Evolutionary conservation across 163 green algal genomes (phyloP).

Genomic region (Chlamydomonas reinhardtii): DNA sequence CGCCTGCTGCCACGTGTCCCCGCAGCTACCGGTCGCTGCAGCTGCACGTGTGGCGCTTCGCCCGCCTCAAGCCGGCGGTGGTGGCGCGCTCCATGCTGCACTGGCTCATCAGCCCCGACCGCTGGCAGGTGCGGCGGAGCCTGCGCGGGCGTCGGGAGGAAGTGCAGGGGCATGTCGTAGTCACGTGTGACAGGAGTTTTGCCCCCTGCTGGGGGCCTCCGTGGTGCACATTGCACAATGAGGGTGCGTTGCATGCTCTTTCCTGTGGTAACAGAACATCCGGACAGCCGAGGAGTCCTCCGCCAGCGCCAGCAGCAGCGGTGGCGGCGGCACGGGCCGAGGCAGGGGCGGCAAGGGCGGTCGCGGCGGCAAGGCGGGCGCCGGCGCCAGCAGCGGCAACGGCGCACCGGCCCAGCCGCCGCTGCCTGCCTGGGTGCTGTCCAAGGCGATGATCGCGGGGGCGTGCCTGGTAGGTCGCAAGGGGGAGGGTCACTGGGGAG

Average conservation of each 20-base stretch:
- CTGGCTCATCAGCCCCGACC: conserved; percentile 47
- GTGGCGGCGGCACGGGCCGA: background rate
- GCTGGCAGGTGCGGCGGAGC: conserved; percentile 39
- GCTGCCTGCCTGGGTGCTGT: conserved; percentile 1
- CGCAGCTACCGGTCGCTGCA: conserved; percentile 44
- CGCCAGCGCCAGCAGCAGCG: background rate
- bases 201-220: too few relatives aligned
- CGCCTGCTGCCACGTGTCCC: background rate
- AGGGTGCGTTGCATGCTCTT: too few relatives aligned
- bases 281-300: too few relatives aligned
- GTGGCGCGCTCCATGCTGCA: conserved; percentile 73
- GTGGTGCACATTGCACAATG: too few relatives aligned
- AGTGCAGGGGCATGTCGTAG: too few relatives aligned
- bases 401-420: background rate
- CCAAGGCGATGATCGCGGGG: conserved; percentile 44
- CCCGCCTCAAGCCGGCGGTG: conserved; percentile 20
- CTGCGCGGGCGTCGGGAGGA: too few relatives aligned
- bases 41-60: conserved; percentile 39
- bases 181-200: too few relatives aligned
- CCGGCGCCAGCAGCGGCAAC: background rate
- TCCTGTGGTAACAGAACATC: too few relatives aligned
- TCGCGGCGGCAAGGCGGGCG: background rate
- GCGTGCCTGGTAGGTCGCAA: conserved; percentile 11
- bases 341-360: background rate
- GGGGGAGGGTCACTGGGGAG: background rate